Conservation (phyloP, 768 basidiomycete species). For the Tephrocybe sp. region DNA sequence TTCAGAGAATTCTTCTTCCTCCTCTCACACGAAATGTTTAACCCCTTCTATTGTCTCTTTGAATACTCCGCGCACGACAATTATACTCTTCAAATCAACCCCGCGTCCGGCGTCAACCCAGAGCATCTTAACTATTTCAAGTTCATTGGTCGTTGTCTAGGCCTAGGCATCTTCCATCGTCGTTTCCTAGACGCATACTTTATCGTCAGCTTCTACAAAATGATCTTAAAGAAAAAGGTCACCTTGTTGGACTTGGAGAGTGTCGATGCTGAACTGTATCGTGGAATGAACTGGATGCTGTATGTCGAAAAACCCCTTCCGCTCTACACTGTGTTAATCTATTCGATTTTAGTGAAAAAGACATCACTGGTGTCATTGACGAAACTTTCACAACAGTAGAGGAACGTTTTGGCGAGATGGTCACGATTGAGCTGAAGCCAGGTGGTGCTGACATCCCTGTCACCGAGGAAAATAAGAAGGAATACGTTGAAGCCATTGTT, state of each 20-base stretch:
- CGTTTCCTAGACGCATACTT: constrained; percentile 99
- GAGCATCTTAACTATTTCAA: constrained; percentile 99
- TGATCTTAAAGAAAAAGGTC: constrained; percentile 98
- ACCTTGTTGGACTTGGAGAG: constrained; percentile 91
- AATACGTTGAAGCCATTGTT: constrained; percentile 92
- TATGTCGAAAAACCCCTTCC: constrained; percentile 37
- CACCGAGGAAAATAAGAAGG: constrained; percentile 98
- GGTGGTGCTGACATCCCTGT: constrained; percentile 85
- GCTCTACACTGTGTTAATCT: constrained; percentile 5
- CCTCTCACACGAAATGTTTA: constrained; percentile 99
- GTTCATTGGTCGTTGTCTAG: constrained; percentile 95
- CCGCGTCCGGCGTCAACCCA: constrained; percentile 95
- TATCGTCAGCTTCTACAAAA: constrained; percentile 99
- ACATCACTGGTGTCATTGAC: constrained; percentile 97
- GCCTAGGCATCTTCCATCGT: constrained; percentile 97
- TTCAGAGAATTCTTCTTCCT: constrained; percentile 99
- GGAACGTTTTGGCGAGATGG: constrained; percentile 97
- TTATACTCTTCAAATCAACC: constrained; percentile 99
- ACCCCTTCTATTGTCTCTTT: constrained; percentile 99
- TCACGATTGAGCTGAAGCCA: constrained; percentile 91
- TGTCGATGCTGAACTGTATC: constrained; percentile 92
- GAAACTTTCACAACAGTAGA: constrained; percentile 97
- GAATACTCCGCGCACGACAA: constrained; percentile 99
- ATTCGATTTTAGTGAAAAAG: constrained; percentile 78
- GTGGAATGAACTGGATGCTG: constrained; percentile 99